Percentiles rank a stretch among this genome's conserved stretches.
Conservation (phyloP, 139 green algal species). For the Chlamydomonas asymmetrica region DNA sequence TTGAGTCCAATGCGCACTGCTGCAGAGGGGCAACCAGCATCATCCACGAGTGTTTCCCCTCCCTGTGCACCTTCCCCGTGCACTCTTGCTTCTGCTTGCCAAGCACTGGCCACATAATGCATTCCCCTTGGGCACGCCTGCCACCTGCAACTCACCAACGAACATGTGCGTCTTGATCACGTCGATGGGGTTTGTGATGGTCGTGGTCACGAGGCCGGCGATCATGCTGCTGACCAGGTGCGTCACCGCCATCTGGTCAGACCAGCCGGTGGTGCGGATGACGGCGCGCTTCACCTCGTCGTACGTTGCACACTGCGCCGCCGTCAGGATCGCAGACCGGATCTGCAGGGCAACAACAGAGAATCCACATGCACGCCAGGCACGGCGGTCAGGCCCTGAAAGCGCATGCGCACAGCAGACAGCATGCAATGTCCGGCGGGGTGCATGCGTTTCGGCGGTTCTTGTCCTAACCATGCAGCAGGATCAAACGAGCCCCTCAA, state of each 20-base stretch:
- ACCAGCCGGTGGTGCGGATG: constrained; percentile 40
- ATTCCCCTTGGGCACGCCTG: too few relatives aligned
- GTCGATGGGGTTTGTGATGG: constrained; percentile 83
- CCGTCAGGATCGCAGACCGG: constrained; percentile 76
- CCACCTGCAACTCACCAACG: constrained; percentile 37
- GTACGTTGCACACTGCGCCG: constrained; percentile 84
- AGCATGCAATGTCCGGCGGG: too few relatives aligned
- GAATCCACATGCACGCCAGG: neutral
- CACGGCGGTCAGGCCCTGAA: too few relatives aligned
- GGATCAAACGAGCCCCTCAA: constrained; percentile 21
- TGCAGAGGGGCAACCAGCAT: too few relatives aligned
- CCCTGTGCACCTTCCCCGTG: too few relatives aligned
- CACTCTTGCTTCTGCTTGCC: too few relatives aligned
- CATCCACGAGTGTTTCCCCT: too few relatives aligned
- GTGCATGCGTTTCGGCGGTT: too few relatives aligned
- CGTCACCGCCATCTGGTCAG: constrained; percentile 53
- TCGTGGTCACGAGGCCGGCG: constrained; percentile 87
- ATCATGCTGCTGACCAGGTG: constrained; percentile 72
- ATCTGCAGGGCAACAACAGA: constrained; percentile 29
- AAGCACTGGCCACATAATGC: too few relatives aligned
- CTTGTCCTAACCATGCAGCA: constrained; percentile 15
- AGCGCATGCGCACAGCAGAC: too few relatives aligned
- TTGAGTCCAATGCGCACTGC: too few relatives aligned
- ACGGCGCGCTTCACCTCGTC: constrained; percentile 66
- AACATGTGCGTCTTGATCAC: constrained; percentile 88